Evolutionary conservation across 441 rosid genomes (phyloP).

Genomic region (Syzygium malaccense): DNA sequence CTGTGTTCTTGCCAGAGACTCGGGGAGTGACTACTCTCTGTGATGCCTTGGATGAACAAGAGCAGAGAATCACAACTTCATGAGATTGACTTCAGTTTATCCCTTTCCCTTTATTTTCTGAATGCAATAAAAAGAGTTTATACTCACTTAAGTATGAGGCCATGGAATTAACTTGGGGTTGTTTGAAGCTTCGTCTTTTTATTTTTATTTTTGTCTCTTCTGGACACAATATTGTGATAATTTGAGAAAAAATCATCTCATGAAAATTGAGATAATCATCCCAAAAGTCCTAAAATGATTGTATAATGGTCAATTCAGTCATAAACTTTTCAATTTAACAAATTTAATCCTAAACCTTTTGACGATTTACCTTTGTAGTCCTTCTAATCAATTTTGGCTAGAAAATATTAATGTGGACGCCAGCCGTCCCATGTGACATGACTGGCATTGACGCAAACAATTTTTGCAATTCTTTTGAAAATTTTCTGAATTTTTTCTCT

Average conservation of each 20-base stretch:
- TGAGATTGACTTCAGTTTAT: background rate
- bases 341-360: accelerated
- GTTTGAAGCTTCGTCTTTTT: background rate
- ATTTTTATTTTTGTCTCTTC: background rate
- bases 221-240: background rate
- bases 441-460: accelerated
- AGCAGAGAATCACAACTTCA: background rate
- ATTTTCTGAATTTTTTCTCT: no score
- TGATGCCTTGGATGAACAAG: slow-evolving; percentile 2
- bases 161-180: background rate
- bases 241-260: background rate
- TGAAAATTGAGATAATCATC: background rate
- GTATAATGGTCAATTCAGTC: accelerated
- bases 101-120: background rate
- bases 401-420: accelerated
- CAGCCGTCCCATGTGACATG: accelerated
- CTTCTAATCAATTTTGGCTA: background rate
- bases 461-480: background rate
- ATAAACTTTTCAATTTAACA: accelerated
- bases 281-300: background rate
- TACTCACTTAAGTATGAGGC: background rate
- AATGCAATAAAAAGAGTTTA: background rate
- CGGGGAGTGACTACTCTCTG: background rate
- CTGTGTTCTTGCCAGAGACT: slow-evolving; percentile 6
- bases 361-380: accelerated